Evolutionary conservation across 2,329 filamentous ascomycete genomes (phyloP).

Genomic region (Pseudocercospora vitis): DNA sequence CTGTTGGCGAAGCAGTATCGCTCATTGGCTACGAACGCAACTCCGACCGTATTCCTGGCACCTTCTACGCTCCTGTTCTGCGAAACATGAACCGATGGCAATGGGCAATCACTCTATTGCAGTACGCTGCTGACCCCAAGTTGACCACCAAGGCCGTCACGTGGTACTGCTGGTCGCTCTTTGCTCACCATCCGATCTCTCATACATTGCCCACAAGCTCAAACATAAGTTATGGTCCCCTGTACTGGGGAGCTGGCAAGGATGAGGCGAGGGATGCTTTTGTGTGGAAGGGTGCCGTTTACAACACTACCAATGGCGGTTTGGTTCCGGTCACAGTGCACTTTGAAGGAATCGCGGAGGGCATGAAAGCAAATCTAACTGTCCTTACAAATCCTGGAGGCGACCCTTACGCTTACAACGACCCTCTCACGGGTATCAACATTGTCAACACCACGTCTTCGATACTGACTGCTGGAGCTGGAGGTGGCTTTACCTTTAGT

Average conservation of each 20-base stretch:
- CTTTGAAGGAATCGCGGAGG: conserved; percentile 40
- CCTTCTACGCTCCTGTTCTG: conserved; percentile 41
- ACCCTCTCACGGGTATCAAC: conserved; percentile 44
- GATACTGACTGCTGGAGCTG: conserved; percentile 45
- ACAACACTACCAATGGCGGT: conserved; percentile 46
- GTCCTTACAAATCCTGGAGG: conserved; percentile 42
- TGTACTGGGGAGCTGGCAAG: conserved; percentile 50
- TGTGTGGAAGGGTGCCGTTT: conserved; percentile 51
- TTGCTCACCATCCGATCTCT: conserved; percentile 48
- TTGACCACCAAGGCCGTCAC: conserved; percentile 35
- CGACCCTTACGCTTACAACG: conserved; percentile 30
- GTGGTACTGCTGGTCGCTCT: conserved; percentile 42
- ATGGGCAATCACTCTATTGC: conserved; percentile 42
- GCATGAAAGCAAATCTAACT: conserved; percentile 43
- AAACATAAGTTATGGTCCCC: conserved; percentile 35
- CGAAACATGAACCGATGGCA: conserved; percentile 35
- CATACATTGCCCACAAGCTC: conserved; percentile 46
- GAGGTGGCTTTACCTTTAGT: conserved; percentile 54
- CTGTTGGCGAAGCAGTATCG: conserved; percentile 65
- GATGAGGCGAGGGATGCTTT: conserved; percentile 37
- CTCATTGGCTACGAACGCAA: conserved; percentile 67
- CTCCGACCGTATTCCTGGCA: conserved; percentile 57
- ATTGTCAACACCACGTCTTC: conserved; percentile 49
- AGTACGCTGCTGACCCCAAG: conserved; percentile 43
- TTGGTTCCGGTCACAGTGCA: conserved; percentile 38